These are phyloP conservation scores for Pseudognaphalium luteoalbum DNA, from an alignment of 129 eudicot species.

Conservation along the genomic window DNA sequence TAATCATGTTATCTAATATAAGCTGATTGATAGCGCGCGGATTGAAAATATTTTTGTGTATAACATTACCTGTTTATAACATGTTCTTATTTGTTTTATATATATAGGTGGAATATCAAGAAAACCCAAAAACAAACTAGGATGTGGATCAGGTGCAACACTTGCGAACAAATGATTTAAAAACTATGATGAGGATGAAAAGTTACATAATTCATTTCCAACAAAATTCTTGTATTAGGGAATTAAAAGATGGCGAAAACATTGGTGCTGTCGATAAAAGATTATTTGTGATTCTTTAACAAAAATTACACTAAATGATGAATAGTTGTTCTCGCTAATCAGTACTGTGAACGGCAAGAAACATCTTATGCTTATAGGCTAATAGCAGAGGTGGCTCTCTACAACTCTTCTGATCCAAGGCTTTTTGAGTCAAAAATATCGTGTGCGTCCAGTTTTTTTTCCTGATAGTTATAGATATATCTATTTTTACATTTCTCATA, in stretches of 20 bases:
- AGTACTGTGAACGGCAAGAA: not conserved
- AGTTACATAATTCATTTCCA: not conserved
- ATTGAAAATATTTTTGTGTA: no score
- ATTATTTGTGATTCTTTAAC: not conserved
- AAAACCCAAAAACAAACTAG: not conserved
- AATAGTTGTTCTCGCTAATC: not conserved
- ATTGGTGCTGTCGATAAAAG: no score
- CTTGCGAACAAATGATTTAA: not conserved
- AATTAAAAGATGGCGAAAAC: not conserved
- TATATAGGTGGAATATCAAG: not conserved
- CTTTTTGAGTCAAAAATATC: not conserved
- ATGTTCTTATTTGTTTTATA: not conserved
- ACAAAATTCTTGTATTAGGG: not conserved
- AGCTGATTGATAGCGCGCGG: no score
- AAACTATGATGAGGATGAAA: not conserved
- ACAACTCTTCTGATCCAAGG: not conserved
- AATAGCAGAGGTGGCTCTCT: not conserved
- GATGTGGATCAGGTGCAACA: not conserved
- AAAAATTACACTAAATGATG: not conserved
- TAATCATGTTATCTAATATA: not conserved
- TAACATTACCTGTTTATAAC: no score
- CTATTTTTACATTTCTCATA: no score
- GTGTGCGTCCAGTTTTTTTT: not conserved
- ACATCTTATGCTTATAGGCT: not conserved
- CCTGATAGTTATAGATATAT: not conserved